Evolutionary conservation across 2,329 filamentous ascomycete species (phyloP), one percentile per base, ranked within the genome.

Genomic region (Ascochyta viciae-villosae): DNA sequence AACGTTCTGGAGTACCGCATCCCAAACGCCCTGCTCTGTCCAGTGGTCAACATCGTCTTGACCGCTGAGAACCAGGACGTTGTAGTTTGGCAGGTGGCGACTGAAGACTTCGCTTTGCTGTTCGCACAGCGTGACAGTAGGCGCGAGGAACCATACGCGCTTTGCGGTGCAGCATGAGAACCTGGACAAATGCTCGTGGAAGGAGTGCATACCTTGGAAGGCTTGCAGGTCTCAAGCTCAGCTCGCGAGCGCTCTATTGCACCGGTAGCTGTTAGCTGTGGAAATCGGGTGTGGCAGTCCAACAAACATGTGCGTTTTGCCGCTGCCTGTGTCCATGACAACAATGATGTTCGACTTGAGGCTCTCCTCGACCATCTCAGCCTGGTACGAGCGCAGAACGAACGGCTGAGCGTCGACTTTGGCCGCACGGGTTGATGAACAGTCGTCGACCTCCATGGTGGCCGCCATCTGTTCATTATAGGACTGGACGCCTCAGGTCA

Each of bases 31-130:
- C 62, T 86, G 81, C 6, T 85, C 82, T 0, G 84, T 87, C 92
- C 92, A 96, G 31, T 85, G 83, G 16, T 95, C 86, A 1, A 92
- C 81, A 40, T 86, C 85, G 60, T 92, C 88, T 13, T 82, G 77
- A 10, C 92, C 89, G 10, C 82, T 87, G 16, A 96, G 79, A 1
- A 89, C 72, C 55, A 84, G 85, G 33, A 86, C 81, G 22, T 85
- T 81, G 31, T 86, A 82, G 0, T 80, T 80, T 1, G 78, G 75
- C 4, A 81, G 58, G 27, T 75, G 62, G 16, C 62, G 58, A 34
- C 63, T 49, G 23, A 81, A 71, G 0, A 75, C 67, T 2, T 65
- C 56, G 55, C 72, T 62, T 51, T 82, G 80, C 57, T 82, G 80
- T 40, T 78, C 67, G 55, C 78, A 78, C n/a, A 82, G 64, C 2